Base-by-base conservation (phyloP, 2,329 filamentous ascomycete genomes). In the Sporothrix brasiliensis region DNA sequence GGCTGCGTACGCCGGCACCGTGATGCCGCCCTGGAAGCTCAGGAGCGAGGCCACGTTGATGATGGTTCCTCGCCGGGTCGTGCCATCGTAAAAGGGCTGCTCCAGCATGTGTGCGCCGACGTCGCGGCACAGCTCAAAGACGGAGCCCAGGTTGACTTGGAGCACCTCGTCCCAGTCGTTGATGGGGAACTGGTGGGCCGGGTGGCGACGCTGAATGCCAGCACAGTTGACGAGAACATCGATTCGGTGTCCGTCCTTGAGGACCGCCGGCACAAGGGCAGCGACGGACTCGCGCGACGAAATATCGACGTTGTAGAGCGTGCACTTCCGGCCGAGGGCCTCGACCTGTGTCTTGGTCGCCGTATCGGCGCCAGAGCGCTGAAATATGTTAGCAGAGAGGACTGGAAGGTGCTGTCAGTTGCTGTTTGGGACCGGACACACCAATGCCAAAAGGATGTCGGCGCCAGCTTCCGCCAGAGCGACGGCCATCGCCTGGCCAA, bases 41-140 rank as follows among this genome's bases (percentile, higher is more conserved):
- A 97, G 85, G 53, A 97, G 86, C 14, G 88, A 92, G 13, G 90
- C 93, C 70, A 96, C 88, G 81, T 97, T 97, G 83, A 97, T 91
- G 81, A 97, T 91, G 76, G 85, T 86, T 30, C 91, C 91, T 71
- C 86, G 82, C 52, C 89, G 86, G 39, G 81, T 75, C 10, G 79
- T 75, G 0, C 82, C 83, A 7, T 39, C 49, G 39, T 69, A 71
- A 0, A 81, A 80, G 6, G 80, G 77, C 16, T 89, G 86, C 1
- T 79, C 78, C 39, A 95, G 88, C 88, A 95, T 93, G 81, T 94
- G 91, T 16, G 89, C 88, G 73, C 92, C 92, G 19, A 92, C 85
- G 78, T 94, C 92, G 72, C 92, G 89, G 80, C 88, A 87, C 69
- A 96, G 84, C 0, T 88, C 88, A 81, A 97, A 97, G 69, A 95